A percentile compares a stretch with the other conserved stretches of the same genome.
Evolutionary conservation across 768 basidiomycete genomes (phyloP).

Genomic region (Rhizopogon vinicolor): DNA sequence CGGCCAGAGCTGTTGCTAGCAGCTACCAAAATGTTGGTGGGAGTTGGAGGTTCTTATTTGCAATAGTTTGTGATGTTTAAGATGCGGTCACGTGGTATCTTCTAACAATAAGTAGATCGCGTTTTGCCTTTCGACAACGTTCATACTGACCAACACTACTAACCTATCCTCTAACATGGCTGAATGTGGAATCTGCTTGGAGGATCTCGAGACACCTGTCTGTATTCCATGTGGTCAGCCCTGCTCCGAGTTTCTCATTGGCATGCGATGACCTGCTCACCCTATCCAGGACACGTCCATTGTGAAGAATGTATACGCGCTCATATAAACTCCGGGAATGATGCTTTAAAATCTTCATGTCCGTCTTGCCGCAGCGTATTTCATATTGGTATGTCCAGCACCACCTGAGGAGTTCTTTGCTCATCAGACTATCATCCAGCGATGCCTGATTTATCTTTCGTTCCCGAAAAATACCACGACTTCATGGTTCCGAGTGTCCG

Average conservation of each 20-base stretch:
- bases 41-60: slow-evolving; percentile 16
- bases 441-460: slow-evolving; percentile 40
- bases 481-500: slow-evolving; percentile 57
- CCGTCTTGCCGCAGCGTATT: slow-evolving; percentile 55
- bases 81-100: slow-evolving; percentile 24
- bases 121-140: background rate
- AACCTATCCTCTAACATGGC: slow-evolving; percentile 30
- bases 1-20: background rate
- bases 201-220: slow-evolving; percentile 49
- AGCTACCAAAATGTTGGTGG: background rate
- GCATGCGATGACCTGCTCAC: slow-evolving; percentile 3
- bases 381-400: slow-evolving; percentile 40
- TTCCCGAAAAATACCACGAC: slow-evolving; percentile 56
- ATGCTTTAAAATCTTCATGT: slow-evolving; percentile 43
- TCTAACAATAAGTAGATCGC: background rate
- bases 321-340: slow-evolving; percentile 21
- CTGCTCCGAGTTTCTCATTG: background rate
- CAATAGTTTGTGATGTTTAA: slow-evolving; percentile 7
- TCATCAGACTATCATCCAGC: slow-evolving; percentile 24
- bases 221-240: slow-evolving; percentile 60
- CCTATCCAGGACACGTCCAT: slow-evolving; percentile 54
- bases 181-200: slow-evolving; percentile 59
- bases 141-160: background rate
- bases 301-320: slow-evolving; percentile 55
- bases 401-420: background rate